These are phyloP conservation scores for Hura crepitans DNA, from an alignment of 441 rosid species.

Conservation along the genomic window DNA sequence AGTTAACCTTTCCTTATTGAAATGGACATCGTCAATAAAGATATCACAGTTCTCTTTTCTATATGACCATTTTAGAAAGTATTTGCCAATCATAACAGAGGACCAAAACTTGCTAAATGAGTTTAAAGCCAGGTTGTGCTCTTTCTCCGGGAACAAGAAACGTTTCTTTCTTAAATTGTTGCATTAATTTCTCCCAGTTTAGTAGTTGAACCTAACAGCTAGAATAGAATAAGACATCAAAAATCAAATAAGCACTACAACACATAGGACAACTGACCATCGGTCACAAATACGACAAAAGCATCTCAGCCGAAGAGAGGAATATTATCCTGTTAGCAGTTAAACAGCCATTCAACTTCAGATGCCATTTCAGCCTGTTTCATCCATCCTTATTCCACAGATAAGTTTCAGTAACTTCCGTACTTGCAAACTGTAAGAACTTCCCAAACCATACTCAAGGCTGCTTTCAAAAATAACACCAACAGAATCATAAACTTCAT, in stretches of 20 bases:
- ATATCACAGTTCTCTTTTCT: background rate
- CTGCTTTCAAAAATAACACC: background rate
- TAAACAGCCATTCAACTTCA: background rate
- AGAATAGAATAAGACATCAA: conserved; percentile 4
- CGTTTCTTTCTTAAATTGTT: background rate
- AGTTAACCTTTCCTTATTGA: background rate
- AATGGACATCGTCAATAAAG: background rate
- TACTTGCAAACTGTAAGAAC: background rate
- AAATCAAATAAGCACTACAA: background rate
- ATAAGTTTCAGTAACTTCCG: background rate
- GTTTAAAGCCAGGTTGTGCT: background rate
- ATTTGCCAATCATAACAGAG: background rate
- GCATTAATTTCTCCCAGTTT: background rate
- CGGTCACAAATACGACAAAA: background rate
- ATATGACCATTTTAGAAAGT: background rate
- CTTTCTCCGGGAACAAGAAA: background rate
- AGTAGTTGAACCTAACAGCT: background rate
- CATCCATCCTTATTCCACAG: background rate
- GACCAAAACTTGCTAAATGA: background rate
- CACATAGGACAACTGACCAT: background rate
- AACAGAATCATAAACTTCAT: background rate
- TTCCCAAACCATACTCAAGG: background rate
- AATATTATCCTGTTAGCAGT: background rate
- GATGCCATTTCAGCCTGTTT: background rate
- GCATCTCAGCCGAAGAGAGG: conserved; percentile 4